phyloP scores from a whole-genome alignment of 2,329 filamentous ascomycete species.

The Harringtonia lauricola region DNA sequence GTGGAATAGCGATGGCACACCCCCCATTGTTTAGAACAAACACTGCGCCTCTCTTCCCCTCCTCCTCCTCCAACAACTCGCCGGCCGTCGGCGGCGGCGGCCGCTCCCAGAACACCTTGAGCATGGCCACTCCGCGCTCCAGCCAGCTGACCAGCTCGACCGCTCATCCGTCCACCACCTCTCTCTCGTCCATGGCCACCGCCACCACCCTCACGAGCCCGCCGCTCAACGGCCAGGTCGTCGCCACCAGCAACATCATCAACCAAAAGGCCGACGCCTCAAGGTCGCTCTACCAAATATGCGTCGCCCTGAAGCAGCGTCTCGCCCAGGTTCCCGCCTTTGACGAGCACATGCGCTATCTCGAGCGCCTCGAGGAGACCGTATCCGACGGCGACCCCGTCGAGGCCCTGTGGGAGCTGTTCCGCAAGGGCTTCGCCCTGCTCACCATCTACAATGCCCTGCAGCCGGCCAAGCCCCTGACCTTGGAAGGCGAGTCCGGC shows the following conservation, averaged over 20 bases:
- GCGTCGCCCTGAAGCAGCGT: constrained; percentile 71
- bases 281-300: constrained; percentile 89
- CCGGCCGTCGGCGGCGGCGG: constrained; percentile 32
- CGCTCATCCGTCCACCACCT: constrained; percentile 40
- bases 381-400: constrained; percentile 67
- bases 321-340: constrained; percentile 78
- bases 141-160: constrained; percentile 55
- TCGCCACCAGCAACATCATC: constrained; percentile 87
- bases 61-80: constrained; percentile 30
- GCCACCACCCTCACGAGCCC: constrained; percentile 28
- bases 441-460: constrained; percentile 83
- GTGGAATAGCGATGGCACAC: constrained; percentile 44
- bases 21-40: constrained; percentile 48
- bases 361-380: constrained; percentile 56
- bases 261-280: constrained; percentile 92
- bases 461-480: constrained; percentile 56
- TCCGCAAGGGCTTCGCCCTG: constrained; percentile 74
- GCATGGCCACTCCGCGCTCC: constrained; percentile 35
- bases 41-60: constrained; percentile 42
- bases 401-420: constrained; percentile 78
- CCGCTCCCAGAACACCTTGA: constrained; percentile 36
- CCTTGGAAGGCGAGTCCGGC: constrained; percentile 43
- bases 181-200: constrained; percentile 36
- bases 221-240: constrained; percentile 46
- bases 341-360: constrained; percentile 59